These are phyloP conservation scores for Erythrobasidium hasegawianum DNA, from an alignment of 1,284 basidiomycete species.

Conservation along the genomic window DNA sequence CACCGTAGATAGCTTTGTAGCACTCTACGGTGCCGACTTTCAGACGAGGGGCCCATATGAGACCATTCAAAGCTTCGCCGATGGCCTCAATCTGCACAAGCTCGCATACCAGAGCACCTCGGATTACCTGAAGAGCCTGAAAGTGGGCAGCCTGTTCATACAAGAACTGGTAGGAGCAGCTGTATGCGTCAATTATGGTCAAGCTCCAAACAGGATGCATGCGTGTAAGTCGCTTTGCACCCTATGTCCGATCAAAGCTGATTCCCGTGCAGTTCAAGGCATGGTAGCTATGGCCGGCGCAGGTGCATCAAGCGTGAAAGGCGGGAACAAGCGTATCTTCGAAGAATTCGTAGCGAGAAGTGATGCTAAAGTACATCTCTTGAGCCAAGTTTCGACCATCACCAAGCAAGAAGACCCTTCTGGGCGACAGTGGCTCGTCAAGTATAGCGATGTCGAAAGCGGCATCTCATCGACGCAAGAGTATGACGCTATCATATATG, in stretches of 20 bases:
- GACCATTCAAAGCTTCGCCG: constrained; percentile 59
- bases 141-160: constrained; percentile 57
- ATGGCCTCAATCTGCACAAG: constrained; percentile 55
- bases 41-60: constrained; percentile 59
- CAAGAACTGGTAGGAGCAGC: constrained; percentile 77
- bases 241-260: too few species aligned
- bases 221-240: constrained; percentile 10
- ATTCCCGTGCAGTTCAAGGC: constrained; percentile 62
- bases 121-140: constrained; percentile 59
- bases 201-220: constrained; percentile 72
- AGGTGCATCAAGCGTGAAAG: constrained; percentile 64
- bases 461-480: constrained; percentile 22
- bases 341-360: constrained; percentile 64
- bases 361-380: constrained; percentile 59
- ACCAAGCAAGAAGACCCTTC: constrained; percentile 34
- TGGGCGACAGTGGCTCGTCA: constrained; percentile 42
- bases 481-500: constrained; percentile 69
- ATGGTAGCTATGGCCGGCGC: constrained; percentile 67
- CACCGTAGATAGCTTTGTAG: constrained; percentile 58
- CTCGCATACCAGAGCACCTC: constrained; percentile 47
- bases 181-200: constrained; percentile 81
- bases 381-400: constrained; percentile 58
- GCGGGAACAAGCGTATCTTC: constrained; percentile 85
- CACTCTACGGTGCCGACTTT: constrained; percentile 60
- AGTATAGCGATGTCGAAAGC: constrained; percentile 29